Base-by-base conservation (phyloP, 768 basidiomycete genomes). In the Lactarius trivialis region DNA sequence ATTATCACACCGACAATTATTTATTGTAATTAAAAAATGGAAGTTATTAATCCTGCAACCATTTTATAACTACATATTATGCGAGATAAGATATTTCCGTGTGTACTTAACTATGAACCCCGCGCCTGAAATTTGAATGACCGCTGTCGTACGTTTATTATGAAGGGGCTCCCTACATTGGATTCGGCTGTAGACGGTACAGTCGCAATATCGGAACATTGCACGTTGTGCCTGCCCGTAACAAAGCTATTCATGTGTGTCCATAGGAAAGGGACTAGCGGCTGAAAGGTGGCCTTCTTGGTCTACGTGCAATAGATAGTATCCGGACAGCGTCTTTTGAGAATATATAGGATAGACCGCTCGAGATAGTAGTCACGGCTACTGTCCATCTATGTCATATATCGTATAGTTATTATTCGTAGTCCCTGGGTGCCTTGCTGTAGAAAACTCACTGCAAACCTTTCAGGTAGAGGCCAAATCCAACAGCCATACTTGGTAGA, bases 301-400 rank as follows among this genome's bases (percentile, higher is more conserved):
- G 60, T 39, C n/a, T 57, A 14, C 37, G 62, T 8, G 50, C 61
- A 43, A 41, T 63, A 24, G 70, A 66, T 30, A 75, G 52, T 15
- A 92, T 73, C 39, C 83, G 83, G 48, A 92, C 85, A 0, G 87
- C 88, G 63, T 86, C 80, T 70, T 85, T 89, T 7, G 85, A 83
- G 69, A 89, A 86, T 7, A 93, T 68, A 69, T 93, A 93, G 21
- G 89, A 90, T 52, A 89, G 69, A 12, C 96, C 96, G 67, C 93
- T 95, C 87, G 89, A 92, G 30, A 98, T 76, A 1, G 96, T 99
- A 7, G 96, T 97, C 4, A 82, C 82, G 0, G 89, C 96, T 1
- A 98, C 96, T 0, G 86, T 78, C 82, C 81, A 89, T 70, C 96
- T 98, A 36, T 34, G 21, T 28, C 39, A 19, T 15, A n/a, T 7